phyloP scores from a whole-genome alignment of 371 early-diverging fungal species.

The Zopfochytrium polystomum region DNA sequence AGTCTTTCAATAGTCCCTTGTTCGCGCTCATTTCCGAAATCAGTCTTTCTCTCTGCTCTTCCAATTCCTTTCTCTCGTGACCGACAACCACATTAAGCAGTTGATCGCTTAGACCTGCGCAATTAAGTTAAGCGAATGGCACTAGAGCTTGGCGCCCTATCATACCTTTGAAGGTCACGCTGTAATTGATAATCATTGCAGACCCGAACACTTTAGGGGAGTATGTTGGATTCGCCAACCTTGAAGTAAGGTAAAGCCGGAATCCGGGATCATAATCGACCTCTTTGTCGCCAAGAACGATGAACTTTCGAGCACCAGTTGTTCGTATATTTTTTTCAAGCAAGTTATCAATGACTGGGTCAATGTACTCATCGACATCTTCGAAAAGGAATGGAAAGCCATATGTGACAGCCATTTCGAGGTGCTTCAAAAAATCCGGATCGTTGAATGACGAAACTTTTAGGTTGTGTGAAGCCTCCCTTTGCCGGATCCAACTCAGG shows the following conservation, averaged over 20 bases:
- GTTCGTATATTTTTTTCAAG: constrained; percentile 57
- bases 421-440: constrained; percentile 59
- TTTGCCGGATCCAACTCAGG: constrained; percentile 54
- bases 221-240: constrained; percentile 56
- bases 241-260: constrained; percentile 53
- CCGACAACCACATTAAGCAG: constrained; percentile 59
- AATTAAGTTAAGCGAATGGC: background rate
- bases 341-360: constrained; percentile 61
- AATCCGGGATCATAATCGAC: constrained; percentile 60
- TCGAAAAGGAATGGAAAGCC: constrained; percentile 64
- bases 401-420: constrained; percentile 63
- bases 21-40: constrained; percentile 56
- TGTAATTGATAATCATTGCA: constrained; percentile 63
- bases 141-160: background rate
- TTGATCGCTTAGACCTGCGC: constrained; percentile 51
- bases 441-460: constrained; percentile 59
- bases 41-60: constrained; percentile 57
- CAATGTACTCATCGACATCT: constrained; percentile 64
- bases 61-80: constrained; percentile 58
- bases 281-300: constrained; percentile 61
- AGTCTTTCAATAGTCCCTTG: constrained; percentile 52
- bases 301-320: constrained; percentile 49
- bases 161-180: constrained; percentile 53
- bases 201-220: constrained; percentile 60
- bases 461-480: constrained; percentile 53